These are phyloP conservation scores for Nakaseomyces nivariensis DNA, from an alignment of 1,139 yeast genomes.

Conservation along the genomic window DNA sequence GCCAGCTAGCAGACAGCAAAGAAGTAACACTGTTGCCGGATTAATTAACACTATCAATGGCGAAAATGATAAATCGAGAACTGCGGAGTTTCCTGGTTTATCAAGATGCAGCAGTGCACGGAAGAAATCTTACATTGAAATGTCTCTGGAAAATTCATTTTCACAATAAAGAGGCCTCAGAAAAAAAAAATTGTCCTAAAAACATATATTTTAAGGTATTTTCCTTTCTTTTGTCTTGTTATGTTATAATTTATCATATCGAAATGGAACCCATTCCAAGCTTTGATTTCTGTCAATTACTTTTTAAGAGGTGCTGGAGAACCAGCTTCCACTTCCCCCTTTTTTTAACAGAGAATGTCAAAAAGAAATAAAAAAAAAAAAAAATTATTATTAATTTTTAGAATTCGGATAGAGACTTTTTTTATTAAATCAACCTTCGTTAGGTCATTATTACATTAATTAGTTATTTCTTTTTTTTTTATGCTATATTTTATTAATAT, in stretches of 20 bases:
- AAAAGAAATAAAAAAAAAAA: neutral
- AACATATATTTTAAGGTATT: no score
- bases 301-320: no score
- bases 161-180: neutral
- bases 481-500: neutral
- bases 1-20: neutral
- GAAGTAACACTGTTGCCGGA: neutral
- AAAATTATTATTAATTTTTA: neutral
- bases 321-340: neutral
- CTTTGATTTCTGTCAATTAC: no score
- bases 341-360: neutral
- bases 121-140: conserved; percentile 5
- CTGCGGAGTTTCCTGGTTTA: neutral
- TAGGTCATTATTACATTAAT: neutral
- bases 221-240: no score
- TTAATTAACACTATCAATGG: neutral
- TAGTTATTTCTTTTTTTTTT: neutral
- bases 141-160: conserved; percentile 5
- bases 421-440: neutral
- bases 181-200: neutral
- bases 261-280: no score
- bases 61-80: neutral
- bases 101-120: conserved; percentile 1
- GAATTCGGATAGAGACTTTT: neutral
- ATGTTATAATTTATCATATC: no score